These are phyloP conservation scores for Mucor lusitanicus DNA, from an alignment of 371 early-diverging fungal genomes.

Conservation along the genomic window DNA sequence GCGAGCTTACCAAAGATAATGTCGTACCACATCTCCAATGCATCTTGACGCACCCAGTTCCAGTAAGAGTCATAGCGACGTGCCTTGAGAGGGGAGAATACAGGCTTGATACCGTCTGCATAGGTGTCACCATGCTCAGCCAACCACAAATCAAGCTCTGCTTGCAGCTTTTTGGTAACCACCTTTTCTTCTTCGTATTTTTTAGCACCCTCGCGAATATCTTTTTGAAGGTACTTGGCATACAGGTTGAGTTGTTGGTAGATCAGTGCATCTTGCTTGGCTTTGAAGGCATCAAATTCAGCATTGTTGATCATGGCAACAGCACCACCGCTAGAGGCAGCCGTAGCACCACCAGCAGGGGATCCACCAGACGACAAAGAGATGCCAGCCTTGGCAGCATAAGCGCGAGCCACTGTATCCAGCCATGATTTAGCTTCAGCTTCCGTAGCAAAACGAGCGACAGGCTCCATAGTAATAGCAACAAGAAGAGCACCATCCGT, in stretches of 20 bases:
- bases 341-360: slow-evolving; percentile 50
- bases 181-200: slow-evolving; percentile 71
- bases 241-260: slow-evolving; percentile 87
- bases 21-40: slow-evolving; percentile 87
- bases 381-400: slow-evolving; percentile 81
- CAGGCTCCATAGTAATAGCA: slow-evolving; percentile 86
- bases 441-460: slow-evolving; percentile 78
- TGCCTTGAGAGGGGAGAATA: slow-evolving; percentile 84
- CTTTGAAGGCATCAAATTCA: slow-evolving; percentile 82
- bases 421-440: slow-evolving; percentile 90
- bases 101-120: slow-evolving; percentile 85
- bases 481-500: slow-evolving; percentile 81
- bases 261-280: slow-evolving; percentile 80
- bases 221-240: slow-evolving; percentile 86
- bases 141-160: slow-evolving; percentile 85
- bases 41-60: slow-evolving; percentile 98
- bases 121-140: slow-evolving; percentile 90
- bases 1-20: slow-evolving; percentile 89
- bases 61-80: slow-evolving; percentile 93
- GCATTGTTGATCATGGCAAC: slow-evolving; percentile 84
- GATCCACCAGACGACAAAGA: slow-evolving; percentile 75
- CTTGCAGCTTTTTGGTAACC: slow-evolving; percentile 70
- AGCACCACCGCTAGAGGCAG: slow-evolving; percentile 61
- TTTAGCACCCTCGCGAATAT: slow-evolving; percentile 81
- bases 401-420: slow-evolving; percentile 75